A percentile compares a stretch with the other conserved stretches of the same genome.
These are phyloP conservation scores for Penicillium sp. DNA, from an alignment of 2,329 filamentous ascomycete species.

Conservation along the genomic window DNA sequence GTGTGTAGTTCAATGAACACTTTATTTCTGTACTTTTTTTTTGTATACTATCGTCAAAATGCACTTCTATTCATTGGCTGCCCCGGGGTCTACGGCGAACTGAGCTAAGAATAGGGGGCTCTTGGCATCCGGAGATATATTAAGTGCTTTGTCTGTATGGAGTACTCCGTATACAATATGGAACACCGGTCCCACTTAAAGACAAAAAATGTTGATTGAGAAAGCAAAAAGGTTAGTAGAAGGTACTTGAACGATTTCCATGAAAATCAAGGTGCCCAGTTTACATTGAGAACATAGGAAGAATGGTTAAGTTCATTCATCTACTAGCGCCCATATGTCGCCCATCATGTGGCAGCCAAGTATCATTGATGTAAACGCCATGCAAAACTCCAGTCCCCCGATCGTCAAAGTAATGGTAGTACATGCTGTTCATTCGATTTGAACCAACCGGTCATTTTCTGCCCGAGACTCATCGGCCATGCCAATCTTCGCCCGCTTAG, in stretches of 20 bases:
- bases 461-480: conserved; percentile 78
- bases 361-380: conserved; percentile 8
- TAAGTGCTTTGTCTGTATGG: neutral
- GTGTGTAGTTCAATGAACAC: neutral
- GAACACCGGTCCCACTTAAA: neutral
- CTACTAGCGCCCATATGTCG: neutral
- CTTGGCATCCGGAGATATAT: conserved; percentile 18
- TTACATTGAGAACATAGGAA: neutral
- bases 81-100: neutral
- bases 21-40: neutral
- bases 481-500: conserved; percentile 60
- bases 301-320: neutral
- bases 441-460: conserved; percentile 73
- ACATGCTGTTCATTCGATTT: conserved; percentile 15
- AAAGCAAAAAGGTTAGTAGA: neutral
- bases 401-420: conserved; percentile 24
- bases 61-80: neutral
- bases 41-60: neutral
- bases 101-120: conserved; percentile 15
- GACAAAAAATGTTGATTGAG: neutral
- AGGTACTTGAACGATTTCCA: neutral
- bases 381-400: conserved; percentile 22
- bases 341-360: neutral
- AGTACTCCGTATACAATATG: neutral
- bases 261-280: neutral